Base-by-base conservation (phyloP, 2,329 filamentous ascomycete genomes). In the Chalaropsis ovoidea region DNA sequence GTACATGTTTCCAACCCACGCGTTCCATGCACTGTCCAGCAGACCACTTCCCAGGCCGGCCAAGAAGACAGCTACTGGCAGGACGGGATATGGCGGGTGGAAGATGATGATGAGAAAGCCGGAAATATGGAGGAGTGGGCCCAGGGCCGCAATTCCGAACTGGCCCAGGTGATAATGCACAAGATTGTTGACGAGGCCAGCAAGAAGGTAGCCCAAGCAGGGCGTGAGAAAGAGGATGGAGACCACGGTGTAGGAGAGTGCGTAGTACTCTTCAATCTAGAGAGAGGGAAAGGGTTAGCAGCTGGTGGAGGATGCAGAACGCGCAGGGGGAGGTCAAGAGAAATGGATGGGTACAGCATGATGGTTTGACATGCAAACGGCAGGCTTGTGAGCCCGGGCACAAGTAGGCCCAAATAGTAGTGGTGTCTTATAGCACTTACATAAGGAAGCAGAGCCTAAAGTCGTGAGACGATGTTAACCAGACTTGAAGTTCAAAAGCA, bases 21-120 rank as follows among this genome's bases (percentile, higher is more conserved):
- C 81, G 71, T 83, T 83, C 77, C 81, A 85, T 2, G 77, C 81
- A 67, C 77, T 80, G 69, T 84, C 86, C 64, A 83, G 79, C 8
- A 90, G 75, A 1, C 88, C 88, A 72, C 87, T 90, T 0, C 88
- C 88, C 61, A 89, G 85, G 1, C 87, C 88, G 1, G 83, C 81
- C 19, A 90, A 75, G 62, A 86, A 79, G 71, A 87, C 84, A 31
- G 85, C 78, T 15, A 88, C 74, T 1, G 87, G 82, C 0, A 91
- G 75, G 0, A 84, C 83, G 0, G 86, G 82, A 70, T 85, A 90
- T 0, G 86, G 86, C 0, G 87, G 88, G 72, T 90, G 88, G 3
- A 86, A 74, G 3, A 82, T 79, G 65, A 88, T 80, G 35, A 86
- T 77, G 27, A 87, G 74, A 71, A 89, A 90, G 19, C 86, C 82